Base-by-base conservation (phyloP, 2,329 filamentous ascomycete genomes). In the Stagonosporopsis rhizophila region DNA sequence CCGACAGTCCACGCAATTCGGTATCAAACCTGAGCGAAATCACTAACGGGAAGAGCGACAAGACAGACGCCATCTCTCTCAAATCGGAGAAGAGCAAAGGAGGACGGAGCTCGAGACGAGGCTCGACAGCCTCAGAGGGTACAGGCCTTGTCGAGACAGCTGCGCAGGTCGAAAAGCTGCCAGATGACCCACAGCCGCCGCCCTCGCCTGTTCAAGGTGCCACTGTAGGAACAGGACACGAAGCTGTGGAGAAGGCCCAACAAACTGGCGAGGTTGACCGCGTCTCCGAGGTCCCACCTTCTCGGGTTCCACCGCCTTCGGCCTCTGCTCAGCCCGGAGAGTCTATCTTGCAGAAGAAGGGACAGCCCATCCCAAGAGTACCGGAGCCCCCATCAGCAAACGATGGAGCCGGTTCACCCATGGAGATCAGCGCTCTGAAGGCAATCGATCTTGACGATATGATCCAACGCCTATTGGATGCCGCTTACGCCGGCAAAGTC, bases 361-460 rank as follows among this genome's bases (percentile, higher is more conserved):
- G 91, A 48, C 87, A 89, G 67, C 81, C 85, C 19, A 83, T 89
- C 59, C 88, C 89, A 1, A 82, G 91, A 52, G 77, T 85, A 42
- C 81, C 83, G 30, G 81, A 83, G 52, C 77, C 80, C 7, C 75
- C 78, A 25, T 63, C 69, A 32, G 73, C 75, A 38, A 80, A 82
- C 20, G 85, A 87, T 42, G 75, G 75, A n/a, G 74, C 78, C 28
- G 73, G 70, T 1, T 85, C 84, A 4, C 82, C 83, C 12, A 90
- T 96, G 77, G 90, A 91, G 60, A 96, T 98, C 83, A 87, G 90
- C 52, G 91, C 96, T 20, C 86, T 98, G 70, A 96, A 96, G 76
- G 87, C 93, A 32, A 91, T 95, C 66, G 95, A 99, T 74, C 82
- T 99, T 27, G 95, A 99, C 72, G 95, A 99, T 73, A 97, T 96